phyloP scores from a whole-genome alignment of 1,284 basidiomycete genomes.

The Stereum hirsutum region DNA sequence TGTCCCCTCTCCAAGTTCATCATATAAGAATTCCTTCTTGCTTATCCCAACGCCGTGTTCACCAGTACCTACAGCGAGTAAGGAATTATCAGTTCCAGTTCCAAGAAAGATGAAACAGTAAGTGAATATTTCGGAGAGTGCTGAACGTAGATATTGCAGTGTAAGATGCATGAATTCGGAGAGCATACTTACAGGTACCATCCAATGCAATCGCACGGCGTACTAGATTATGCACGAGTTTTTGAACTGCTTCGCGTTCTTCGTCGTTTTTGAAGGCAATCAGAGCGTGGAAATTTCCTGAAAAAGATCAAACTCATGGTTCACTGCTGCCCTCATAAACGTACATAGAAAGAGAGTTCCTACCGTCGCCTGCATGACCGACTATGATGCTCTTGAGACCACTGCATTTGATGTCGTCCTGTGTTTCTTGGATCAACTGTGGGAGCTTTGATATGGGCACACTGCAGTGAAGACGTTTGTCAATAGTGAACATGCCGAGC shows the following conservation, averaged over 20 bases:
- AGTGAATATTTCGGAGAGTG: background rate
- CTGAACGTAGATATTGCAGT: background rate
- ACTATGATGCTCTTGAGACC: constrained; percentile 60
- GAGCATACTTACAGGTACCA: constrained; percentile 52
- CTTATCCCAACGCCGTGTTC: constrained; percentile 87
- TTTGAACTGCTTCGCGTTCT: constrained; percentile 40
- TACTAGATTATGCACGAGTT: constrained; percentile 59
- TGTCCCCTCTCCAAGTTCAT: constrained; percentile 76
- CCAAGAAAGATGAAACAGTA: background rate
- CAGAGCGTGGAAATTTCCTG: constrained; percentile 48
- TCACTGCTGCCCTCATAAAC: too few species aligned
- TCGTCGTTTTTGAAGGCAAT: constrained; percentile 56
- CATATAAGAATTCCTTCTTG: constrained; percentile 65
- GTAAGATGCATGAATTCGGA: background rate
- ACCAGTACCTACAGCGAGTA: constrained; percentile 44
- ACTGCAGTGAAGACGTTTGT: constrained; percentile 26
- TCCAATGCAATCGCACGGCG: constrained; percentile 65
- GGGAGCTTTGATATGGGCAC: constrained; percentile 80
- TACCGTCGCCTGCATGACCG: constrained; percentile 84
- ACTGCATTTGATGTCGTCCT: constrained; percentile 56
- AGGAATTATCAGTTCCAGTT: background rate
- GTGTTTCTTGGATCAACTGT: constrained; percentile 65
- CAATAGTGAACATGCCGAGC: too few species aligned
- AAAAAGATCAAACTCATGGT: background rate
- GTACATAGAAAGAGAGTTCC: constrained; percentile 19